Evolutionary conservation across 2,329 filamentous ascomycete species (phyloP).

Genomic region (Trichoderma sp.): DNA sequence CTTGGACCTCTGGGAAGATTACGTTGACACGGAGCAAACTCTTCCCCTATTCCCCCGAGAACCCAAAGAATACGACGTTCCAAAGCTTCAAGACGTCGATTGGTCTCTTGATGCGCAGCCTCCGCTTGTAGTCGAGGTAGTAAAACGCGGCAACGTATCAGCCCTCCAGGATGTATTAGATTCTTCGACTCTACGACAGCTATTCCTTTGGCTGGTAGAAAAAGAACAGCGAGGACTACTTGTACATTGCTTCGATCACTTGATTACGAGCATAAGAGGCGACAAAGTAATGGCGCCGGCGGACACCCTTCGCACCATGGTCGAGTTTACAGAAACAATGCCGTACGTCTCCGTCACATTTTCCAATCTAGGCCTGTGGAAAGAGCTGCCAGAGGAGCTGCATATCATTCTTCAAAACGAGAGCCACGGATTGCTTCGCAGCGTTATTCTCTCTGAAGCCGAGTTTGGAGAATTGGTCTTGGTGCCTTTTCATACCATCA

Average conservation of each 20-base stretch:
- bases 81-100: conserved; percentile 36
- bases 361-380: conserved; percentile 13
- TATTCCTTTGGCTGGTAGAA: conserved; percentile 21
- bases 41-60: conserved; percentile 43
- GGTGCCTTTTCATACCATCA: conserved; percentile 23
- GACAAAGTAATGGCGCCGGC: conserved; percentile 18
- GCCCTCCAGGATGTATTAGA: conserved; percentile 26
- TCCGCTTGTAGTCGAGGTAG: conserved; percentile 17
- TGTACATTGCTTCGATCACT: conserved; percentile 17
- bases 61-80: conserved; percentile 40
- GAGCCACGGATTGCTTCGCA: conserved; percentile 10
- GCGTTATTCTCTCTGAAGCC: conserved; percentile 23
- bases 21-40: conserved; percentile 44
- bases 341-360: conserved; percentile 10
- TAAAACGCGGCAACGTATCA: not conserved
- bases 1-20: conserved; percentile 47
- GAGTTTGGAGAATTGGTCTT: conserved; percentile 25
- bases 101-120: conserved; percentile 11
- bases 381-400: conserved; percentile 5
- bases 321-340: not conserved
- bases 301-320: conserved; percentile 12
- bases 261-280: conserved; percentile 16
- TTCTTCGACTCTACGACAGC: not conserved
- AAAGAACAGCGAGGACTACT: conserved; percentile 13
- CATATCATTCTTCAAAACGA: conserved; percentile 19